Conservation (phyloP, 2,329 filamentous ascomycete species). For the Trichoderma sp. region DNA sequence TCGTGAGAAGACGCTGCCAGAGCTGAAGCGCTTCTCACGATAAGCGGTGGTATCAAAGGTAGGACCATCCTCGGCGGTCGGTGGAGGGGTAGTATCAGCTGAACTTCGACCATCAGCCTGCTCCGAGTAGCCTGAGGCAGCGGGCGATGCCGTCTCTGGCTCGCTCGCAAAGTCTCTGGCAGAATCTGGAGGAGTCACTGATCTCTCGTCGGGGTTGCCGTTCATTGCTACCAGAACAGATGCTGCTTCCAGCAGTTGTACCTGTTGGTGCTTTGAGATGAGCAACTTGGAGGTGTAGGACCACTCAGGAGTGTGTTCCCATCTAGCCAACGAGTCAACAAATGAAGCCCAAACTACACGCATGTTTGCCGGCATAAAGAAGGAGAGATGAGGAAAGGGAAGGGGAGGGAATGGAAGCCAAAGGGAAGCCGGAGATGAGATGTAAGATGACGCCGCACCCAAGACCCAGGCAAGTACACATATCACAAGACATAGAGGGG, state of each 20-base stretch:
- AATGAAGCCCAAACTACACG: conserved; percentile 31
- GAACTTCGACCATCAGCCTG: conserved; percentile 79
- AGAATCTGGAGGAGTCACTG: conserved; percentile 65
- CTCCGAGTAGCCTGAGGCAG: conserved; percentile 79
- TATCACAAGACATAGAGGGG: conserved; percentile 37
- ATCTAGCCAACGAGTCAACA: conserved; percentile 62
- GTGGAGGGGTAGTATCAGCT: conserved; percentile 89
- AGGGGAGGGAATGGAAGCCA: background rate
- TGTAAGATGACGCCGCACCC: conserved; percentile 7
- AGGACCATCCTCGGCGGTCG: conserved; percentile 66
- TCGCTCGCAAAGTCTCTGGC: conserved; percentile 75
- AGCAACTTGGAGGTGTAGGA: conserved; percentile 94
- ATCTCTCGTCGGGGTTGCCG: conserved; percentile 50
- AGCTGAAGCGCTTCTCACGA: conserved; percentile 63
- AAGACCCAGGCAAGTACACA: conserved; percentile 30
- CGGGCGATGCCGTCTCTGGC: conserved; percentile 78
- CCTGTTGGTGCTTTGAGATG: conserved; percentile 99
- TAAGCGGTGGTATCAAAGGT: conserved; percentile 56
- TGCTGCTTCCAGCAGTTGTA: conserved; percentile 93
- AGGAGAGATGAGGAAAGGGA: background rate
- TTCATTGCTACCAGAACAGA: conserved; percentile 97
- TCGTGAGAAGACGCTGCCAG: conserved; percentile 64
- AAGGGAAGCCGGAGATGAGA: background rate
- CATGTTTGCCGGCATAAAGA: background rate
- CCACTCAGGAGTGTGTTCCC: conserved; percentile 99